Evolutionary conservation across 441 rosid species (phyloP).

Genomic region (Populus hybrid): DNA sequence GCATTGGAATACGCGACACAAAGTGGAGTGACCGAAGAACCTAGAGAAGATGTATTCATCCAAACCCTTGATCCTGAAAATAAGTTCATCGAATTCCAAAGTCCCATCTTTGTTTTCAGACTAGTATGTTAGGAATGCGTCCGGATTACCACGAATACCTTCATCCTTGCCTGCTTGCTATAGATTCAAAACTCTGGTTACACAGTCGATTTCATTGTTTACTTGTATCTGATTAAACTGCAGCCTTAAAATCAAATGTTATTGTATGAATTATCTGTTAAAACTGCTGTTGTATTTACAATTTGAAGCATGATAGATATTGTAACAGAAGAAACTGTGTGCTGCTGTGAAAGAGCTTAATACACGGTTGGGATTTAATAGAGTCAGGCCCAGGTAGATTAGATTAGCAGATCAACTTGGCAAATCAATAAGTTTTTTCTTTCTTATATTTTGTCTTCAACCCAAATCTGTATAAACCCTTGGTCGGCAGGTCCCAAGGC

Average conservation of each 20-base stretch:
- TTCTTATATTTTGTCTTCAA: not conserved
- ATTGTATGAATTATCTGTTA: not conserved
- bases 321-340: not conserved
- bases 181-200: conserved; percentile 4
- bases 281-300: not conserved
- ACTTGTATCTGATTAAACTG: conserved; percentile 1
- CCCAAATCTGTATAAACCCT: not conserved
- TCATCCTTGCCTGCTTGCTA: not conserved
- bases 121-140: conserved; percentile 39
- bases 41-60: conserved; percentile 64
- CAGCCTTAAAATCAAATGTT: not conserved
- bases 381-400: too few relatives aligned
- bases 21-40: conserved; percentile 92
- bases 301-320: not conserved
- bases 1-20: conserved; percentile 96
- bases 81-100: conserved; percentile 46
- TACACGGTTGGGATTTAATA: too few relatives aligned
- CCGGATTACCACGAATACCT: not conserved
- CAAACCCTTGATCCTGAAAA: conserved; percentile 45
- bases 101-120: conserved; percentile 65
- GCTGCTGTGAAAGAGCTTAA: not conserved
- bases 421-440: not conserved
- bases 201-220: conserved; percentile 8
- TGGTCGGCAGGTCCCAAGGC: not conserved
- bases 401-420: too few relatives aligned